phyloP scores from a whole-genome alignment of 2,329 filamentous ascomycete species.

The Claviceps quebecensis region DNA sequence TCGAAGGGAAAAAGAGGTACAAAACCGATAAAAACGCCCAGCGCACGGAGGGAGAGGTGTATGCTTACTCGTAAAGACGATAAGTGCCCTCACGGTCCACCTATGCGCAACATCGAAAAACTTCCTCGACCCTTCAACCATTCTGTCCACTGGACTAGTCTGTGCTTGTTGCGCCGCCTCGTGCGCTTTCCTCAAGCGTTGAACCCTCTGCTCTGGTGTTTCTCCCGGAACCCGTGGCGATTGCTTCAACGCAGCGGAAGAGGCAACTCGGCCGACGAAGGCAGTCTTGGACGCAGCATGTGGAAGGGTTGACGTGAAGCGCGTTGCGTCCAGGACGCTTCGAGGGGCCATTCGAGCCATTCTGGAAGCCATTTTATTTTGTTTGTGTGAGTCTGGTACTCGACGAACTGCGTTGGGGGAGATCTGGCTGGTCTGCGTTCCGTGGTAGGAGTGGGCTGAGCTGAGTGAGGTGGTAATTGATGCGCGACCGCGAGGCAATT shows the following conservation, averaged over 20 bases:
- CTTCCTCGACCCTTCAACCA: slow-evolving; percentile 33
- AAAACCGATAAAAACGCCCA: not conserved
- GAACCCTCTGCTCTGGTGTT: slow-evolving; percentile 56
- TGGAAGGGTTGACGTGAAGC: slow-evolving; percentile 40
- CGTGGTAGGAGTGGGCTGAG: no score
- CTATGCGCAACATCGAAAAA: slow-evolving; percentile 43
- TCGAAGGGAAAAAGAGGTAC: no score
- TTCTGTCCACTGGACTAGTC: slow-evolving; percentile 36
- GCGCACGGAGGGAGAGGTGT: not conserved
- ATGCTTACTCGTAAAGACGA: slow-evolving; percentile 40
- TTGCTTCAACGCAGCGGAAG: slow-evolving; percentile 12
- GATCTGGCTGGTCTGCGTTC: not conserved
- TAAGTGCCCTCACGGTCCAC: slow-evolving; percentile 38
- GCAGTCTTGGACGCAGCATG: slow-evolving; percentile 53
- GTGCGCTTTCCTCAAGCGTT: slow-evolving; percentile 52
- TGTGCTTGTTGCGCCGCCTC: slow-evolving; percentile 48
- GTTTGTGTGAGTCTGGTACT: slow-evolving; percentile 1
- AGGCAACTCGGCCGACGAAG: slow-evolving; percentile 18
- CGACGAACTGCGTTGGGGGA: not conserved
- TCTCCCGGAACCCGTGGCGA: slow-evolving; percentile 30
- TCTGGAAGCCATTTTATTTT: slow-evolving; percentile 23
- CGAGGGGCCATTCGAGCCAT: slow-evolving; percentile 41
- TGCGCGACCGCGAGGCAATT: not conserved
- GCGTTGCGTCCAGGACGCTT: slow-evolving; percentile 66
- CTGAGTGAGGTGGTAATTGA: no score